Evolutionary conservation across 2,329 filamentous ascomycete genomes (phyloP).

Genomic region (Hypoxylon sp.): DNA sequence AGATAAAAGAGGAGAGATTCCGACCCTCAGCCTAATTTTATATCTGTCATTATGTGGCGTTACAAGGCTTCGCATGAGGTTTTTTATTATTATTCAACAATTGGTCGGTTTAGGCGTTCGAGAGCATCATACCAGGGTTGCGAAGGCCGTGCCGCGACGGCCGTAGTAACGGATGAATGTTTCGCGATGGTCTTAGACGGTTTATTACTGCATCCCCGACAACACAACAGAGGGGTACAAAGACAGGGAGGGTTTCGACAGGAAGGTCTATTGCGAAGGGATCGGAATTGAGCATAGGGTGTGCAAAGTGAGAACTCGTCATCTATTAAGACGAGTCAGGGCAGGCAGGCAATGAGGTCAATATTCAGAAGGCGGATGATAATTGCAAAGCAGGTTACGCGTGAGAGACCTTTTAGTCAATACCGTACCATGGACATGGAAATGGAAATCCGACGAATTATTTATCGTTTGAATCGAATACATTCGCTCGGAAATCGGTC

Average conservation of each 20-base stretch:
- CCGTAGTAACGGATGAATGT: slow-evolving; percentile 24
- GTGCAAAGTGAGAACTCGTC: slow-evolving; percentile 5
- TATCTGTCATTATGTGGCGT: slow-evolving; percentile 43
- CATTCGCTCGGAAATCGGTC: slow-evolving; percentile 11
- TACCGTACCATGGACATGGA: background rate
- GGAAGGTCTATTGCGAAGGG: slow-evolving; percentile 3
- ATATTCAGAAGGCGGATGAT: slow-evolving; percentile 9
- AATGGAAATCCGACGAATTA: slow-evolving; percentile 2
- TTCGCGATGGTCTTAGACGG: slow-evolving; percentile 42
- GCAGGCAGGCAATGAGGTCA: background rate
- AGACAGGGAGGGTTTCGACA: slow-evolving; percentile 14
- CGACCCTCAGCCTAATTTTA: slow-evolving; percentile 27
- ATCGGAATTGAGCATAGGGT: slow-evolving; percentile 15
- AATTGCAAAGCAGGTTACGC: slow-evolving; percentile 17
- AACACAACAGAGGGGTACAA: slow-evolving; percentile 29
- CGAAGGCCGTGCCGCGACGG: slow-evolving; percentile 22
- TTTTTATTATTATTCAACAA: slow-evolving; percentile 24
- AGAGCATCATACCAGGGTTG: slow-evolving; percentile 42
- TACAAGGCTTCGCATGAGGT: slow-evolving; percentile 38
- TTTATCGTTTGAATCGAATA: slow-evolving; percentile 15
- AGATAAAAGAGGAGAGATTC: slow-evolving; percentile 17
- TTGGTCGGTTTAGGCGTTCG: slow-evolving; percentile 40
- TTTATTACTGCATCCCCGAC: slow-evolving; percentile 23
- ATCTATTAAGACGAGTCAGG: slow-evolving; percentile 1
- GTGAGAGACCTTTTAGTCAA: slow-evolving; percentile 20